Base-by-base conservation (phyloP, 1,284 basidiomycete genomes). In the Calocybe gambosa region DNA sequence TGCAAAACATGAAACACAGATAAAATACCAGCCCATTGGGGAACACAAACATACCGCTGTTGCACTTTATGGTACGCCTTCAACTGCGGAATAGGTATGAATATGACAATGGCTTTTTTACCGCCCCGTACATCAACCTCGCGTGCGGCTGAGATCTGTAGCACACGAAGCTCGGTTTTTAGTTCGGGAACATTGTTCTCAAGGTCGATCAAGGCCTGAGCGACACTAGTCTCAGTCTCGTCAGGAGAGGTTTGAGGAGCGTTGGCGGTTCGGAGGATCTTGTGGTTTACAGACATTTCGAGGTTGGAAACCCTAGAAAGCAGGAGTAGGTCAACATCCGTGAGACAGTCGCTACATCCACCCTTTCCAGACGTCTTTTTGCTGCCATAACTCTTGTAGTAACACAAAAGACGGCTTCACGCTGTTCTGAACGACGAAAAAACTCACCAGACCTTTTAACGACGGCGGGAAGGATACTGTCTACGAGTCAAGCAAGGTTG, bases 11-110 rank as follows among this genome's bases (percentile, higher is more conserved):
- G 31, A 13, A 16, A 34, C 13, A 16, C 2, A 34, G 4, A 15
- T 34, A 15, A 34, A 13, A 34, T 15, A 34, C n/a, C n/a, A n/a
- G 15, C 4, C 5, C 31, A 23, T 23, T 7, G 21, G 21, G 21
- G 21, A 23, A 23, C n/a, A 23, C 7, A 51, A 45, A 74, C 88
- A 62, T 67, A 97, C 94, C 95, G 89, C 68, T 85, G 85, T 77
- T 99, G 96, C 61, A 99, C 80, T 76, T 96, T 99, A 78, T 90
- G 92, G 88, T 95, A 99, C 37, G 95, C 96, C 78, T 97, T 98
- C 71, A 96, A 71, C 74, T 95, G 92, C 60, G 95, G 93, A 50
- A 97, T 88, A 55, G 96, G 96, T 49, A 99, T 94, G 64, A 99
- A 99, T 71, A 99, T 77, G 57, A 99, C 93, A 61, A 99, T 95